phyloP scores from a whole-genome alignment of 306 rosid species.

The Cyamopsis tetragonoloba region DNA sequence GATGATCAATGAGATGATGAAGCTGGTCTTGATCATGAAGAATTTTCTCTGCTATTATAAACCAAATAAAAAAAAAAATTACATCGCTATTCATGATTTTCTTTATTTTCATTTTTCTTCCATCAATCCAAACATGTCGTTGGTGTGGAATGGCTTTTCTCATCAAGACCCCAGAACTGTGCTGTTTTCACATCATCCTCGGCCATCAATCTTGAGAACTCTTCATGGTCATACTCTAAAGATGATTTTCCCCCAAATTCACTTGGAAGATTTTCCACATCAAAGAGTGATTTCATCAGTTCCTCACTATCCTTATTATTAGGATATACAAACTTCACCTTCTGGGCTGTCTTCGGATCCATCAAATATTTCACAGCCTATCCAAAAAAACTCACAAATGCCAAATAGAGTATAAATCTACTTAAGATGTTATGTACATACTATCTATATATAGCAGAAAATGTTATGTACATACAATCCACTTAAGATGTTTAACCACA shows the following conservation, averaged over 20 bases:
- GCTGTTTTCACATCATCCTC: slow-evolving; percentile 81
- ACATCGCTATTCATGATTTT: too few relatives aligned
- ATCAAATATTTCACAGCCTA: slow-evolving; percentile 75
- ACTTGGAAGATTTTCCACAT: slow-evolving; percentile 70
- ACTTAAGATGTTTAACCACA: too few relatives aligned
- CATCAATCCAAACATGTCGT: too few relatives aligned
- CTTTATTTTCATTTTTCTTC: too few relatives aligned
- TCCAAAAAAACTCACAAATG: slow-evolving; percentile 21
- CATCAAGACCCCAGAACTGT: slow-evolving; percentile 68
- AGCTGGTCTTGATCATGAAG: too few relatives aligned
- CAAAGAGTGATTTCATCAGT: slow-evolving; percentile 78
- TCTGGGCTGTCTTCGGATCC: slow-evolving; percentile 73
- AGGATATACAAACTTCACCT: slow-evolving; percentile 81
- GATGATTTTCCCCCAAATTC: slow-evolving; percentile 85
- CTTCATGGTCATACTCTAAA: slow-evolving; percentile 71
- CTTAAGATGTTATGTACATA: too few relatives aligned
- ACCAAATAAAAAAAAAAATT: too few relatives aligned
- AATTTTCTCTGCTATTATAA: too few relatives aligned
- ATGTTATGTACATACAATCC: too few relatives aligned
- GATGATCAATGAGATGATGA: too few relatives aligned
- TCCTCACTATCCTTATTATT: slow-evolving; percentile 68
- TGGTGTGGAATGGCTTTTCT: slow-evolving; percentile 34
- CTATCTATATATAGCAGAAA: too few relatives aligned
- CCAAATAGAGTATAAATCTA: background rate
- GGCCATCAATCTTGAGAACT: slow-evolving; percentile 71